Conservation (phyloP, 1,284 basidiomycete genomes). For the Tremellales sp. region DNA sequence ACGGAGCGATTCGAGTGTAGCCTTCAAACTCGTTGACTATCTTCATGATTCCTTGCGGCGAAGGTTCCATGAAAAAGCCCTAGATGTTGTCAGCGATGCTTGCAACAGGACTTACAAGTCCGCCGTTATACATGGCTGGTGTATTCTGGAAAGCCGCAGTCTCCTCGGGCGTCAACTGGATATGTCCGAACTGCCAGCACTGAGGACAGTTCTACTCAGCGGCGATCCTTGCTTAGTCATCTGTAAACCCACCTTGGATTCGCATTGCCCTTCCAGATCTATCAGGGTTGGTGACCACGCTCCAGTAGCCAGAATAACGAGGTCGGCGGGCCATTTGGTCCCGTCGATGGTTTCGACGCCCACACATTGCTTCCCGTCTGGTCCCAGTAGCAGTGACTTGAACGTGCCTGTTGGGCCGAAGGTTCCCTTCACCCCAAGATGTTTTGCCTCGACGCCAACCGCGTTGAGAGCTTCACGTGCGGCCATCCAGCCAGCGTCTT, state of each 20-base stretch:
- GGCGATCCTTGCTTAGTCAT: constrained; percentile 7
- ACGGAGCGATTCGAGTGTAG: not conserved
- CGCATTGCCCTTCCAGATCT: constrained; percentile 45
- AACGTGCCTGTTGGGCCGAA: constrained; percentile 40
- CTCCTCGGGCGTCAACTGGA: constrained; percentile 42
- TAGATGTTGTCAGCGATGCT: not conserved
- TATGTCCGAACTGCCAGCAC: constrained; percentile 45
- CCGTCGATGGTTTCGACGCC: constrained; percentile 40
- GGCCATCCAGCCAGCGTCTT: constrained; percentile 42
- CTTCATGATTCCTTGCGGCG: constrained; percentile 8
- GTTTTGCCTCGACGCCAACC: constrained; percentile 32
- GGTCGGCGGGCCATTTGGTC: constrained; percentile 29
- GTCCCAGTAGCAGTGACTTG: constrained; percentile 22
- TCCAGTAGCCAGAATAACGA: constrained; percentile 45
- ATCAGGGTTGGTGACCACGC: constrained; percentile 44
- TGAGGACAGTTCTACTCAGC: constrained; percentile 2
- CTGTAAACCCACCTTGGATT: constrained; percentile 34
- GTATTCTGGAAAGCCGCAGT: constrained; percentile 25
- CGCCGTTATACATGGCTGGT: constrained; percentile 37
- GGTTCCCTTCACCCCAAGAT: constrained; percentile 33
- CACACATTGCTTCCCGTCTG: constrained; percentile 21
- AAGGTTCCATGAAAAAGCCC: constrained; percentile 21
- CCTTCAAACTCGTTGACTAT: constrained; percentile 9
- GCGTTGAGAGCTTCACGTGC: constrained; percentile 42
- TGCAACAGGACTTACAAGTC: constrained; percentile 16